A percentile compares a stretch with the other conserved stretches of the same genome.
Evolutionary conservation across 352 stramenopile genomes (phyloP).

Genomic region (Phytophthora pisi): DNA sequence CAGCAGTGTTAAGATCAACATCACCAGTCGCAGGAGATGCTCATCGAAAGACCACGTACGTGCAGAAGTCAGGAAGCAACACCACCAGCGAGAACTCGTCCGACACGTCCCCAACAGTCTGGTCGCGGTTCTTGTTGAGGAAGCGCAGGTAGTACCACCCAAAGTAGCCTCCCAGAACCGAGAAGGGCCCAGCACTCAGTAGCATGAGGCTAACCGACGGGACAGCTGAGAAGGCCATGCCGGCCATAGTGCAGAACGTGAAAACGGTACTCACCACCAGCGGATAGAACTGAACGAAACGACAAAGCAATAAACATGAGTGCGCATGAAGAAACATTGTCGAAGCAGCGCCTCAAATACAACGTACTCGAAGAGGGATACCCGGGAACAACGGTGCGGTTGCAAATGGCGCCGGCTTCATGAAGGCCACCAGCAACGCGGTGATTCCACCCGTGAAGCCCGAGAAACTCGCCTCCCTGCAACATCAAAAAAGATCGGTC

Average conservation of each 20-base stretch:
- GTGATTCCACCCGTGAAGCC: conserved; percentile 82
- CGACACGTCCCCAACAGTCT: conserved; percentile 73
- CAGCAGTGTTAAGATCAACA: conserved; percentile 1
- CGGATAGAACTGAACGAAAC: conserved; percentile 68
- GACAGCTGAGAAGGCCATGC: conserved; percentile 38
- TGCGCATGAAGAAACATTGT: neutral
- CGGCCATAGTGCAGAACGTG: conserved; percentile 51
- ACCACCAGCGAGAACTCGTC: conserved; percentile 79
- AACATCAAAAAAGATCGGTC: conserved; percentile 3
- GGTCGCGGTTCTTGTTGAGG: conserved; percentile 78
- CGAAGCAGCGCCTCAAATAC: neutral
- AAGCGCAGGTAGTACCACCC: conserved; percentile 90
- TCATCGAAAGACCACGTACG: conserved; percentile 42
- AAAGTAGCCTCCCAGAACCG: conserved; percentile 76
- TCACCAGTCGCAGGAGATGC: neutral
- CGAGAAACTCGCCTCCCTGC: conserved; percentile 72
- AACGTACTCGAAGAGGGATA: conserved; percentile 68
- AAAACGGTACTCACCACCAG: conserved; percentile 59
- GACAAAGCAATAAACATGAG: neutral
- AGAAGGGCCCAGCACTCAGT: conserved; percentile 75
- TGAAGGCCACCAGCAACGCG: conserved; percentile 79
- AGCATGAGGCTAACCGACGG: conserved; percentile 53
- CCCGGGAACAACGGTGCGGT: conserved; percentile 58
- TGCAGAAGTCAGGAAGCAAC: conserved; percentile 71
- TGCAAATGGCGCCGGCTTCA: conserved; percentile 73